Evolutionary conservation across 805 yeast genomes (phyloP), one percentile per base, ranked within the genome.

Genomic region (Candida hungchunana): DNA sequence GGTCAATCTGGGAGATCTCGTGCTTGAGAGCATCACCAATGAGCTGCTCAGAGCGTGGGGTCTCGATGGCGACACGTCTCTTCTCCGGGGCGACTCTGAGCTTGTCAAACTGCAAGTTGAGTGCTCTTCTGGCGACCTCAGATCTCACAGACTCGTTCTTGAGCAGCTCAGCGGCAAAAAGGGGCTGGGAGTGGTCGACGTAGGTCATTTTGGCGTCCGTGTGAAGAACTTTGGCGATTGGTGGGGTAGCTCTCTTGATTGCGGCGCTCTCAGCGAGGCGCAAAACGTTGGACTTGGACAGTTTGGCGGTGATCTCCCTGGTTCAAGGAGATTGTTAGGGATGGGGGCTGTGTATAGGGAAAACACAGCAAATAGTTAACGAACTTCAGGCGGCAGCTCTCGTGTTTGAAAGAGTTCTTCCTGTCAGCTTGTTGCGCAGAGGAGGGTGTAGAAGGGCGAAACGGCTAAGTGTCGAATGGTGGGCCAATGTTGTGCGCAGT

Each of bases 311-410:
- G 15, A 6, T 20, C 17, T 9, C 13, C 12, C n/a, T 29, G 8
- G 18, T n/a, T 6, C n/a, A 25, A 25, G 15, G 7, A 13, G 23
- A 8, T 8, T 8, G 8, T 8, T 11, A 20, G 11, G 23, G 8
- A 8, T 8, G 23, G 11, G 23, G 23, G 23, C 34, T 31, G 42
- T 20, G 36, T 26, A 31, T n/a, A 18, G 23, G 29, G 29, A 20
- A 19, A 32, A 34, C 42, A 39, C 42, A 39, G 39, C 26, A 15
- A 16, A 10, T 18, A 13, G 39, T 35, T 10, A 19, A 14, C 16
- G 39, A 42, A 43, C 54, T 34, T 51, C 71, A 67, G 58, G 70
- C 73, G 73, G 73, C 73, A 67, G 73, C 73, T 67, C 73, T 63
- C 73, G 73, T 67, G 13, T 18, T n/a, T 17, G 18, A 29, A 10